These are phyloP conservation scores for Sugiyamaella floridensis DNA, from an alignment of 805 yeast species.

Conservation along the genomic window DNA sequence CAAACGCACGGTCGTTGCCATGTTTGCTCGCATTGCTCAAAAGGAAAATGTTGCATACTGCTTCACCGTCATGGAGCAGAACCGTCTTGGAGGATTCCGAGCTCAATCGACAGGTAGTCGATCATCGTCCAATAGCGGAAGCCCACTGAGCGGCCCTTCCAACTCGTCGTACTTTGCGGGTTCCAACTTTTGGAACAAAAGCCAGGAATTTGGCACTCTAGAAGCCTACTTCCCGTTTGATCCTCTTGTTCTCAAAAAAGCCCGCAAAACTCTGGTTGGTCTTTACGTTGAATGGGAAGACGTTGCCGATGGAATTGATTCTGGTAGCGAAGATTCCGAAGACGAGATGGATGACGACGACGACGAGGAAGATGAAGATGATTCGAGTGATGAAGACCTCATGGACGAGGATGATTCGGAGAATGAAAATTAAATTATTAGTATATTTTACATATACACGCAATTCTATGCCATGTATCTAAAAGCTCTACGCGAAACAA, in stretches of 20 bases:
- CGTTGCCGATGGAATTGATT: slow-evolving; percentile 46
- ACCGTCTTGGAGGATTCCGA: slow-evolving; percentile 51
- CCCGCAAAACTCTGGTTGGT: slow-evolving; percentile 47
- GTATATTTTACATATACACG: background rate
- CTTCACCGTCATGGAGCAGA: slow-evolving; percentile 85
- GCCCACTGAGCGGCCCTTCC: slow-evolving; percentile 21
- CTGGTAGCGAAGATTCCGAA: slow-evolving; percentile 37
- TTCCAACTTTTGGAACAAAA: slow-evolving; percentile 33
- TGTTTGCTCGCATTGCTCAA: slow-evolving; percentile 90
- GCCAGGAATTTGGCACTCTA: slow-evolving; percentile 78
- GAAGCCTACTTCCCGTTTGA: slow-evolving; percentile 97
- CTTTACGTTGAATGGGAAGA: slow-evolving; percentile 80
- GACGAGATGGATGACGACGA: slow-evolving; percentile 26
- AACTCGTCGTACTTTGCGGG: slow-evolving; percentile 33
- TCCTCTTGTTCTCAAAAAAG: slow-evolving; percentile 67
- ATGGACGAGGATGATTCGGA: slow-evolving; percentile 1
- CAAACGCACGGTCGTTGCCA: slow-evolving; percentile 85
- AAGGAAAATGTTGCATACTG: slow-evolving; percentile 87
- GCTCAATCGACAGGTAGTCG: slow-evolving; percentile 6
- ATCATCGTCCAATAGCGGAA: background rate
- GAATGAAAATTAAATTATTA: slow-evolving; percentile 1
- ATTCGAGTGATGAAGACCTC: slow-evolving; percentile 1
- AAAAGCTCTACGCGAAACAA: background rate
- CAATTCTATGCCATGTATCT: background rate
- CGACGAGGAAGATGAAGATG: slow-evolving; percentile 16